Evolutionary conservation across 2,329 filamentous ascomycete genomes (phyloP).

Genomic region (Verticillium isaacii): DNA sequence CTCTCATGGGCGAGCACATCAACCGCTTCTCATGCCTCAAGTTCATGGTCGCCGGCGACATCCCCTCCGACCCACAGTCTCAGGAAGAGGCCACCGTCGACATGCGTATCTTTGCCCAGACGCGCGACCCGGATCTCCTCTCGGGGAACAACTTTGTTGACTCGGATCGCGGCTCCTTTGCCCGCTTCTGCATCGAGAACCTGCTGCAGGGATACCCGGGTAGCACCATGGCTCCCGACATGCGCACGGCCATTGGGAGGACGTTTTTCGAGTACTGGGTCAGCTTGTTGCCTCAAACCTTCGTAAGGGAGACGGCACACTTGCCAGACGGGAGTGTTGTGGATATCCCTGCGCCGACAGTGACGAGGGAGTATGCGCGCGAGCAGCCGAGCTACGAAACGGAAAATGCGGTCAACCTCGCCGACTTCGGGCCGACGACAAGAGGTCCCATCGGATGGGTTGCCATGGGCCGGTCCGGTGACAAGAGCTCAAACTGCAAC

Average conservation of each 20-base stretch:
- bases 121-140: conserved; percentile 29
- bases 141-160: conserved; percentile 8
- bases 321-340: conserved; percentile 15
- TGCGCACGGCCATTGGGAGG: conserved; percentile 22
- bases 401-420: not conserved
- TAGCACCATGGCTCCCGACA: conserved; percentile 27
- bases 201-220: conserved; percentile 35
- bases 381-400: not conserved
- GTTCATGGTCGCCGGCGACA: conserved; percentile 39
- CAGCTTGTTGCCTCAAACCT: conserved; percentile 17
- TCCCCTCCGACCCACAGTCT: conserved; percentile 21
- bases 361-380: not conserved
- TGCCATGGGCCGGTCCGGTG: not conserved
- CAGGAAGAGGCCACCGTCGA: conserved; percentile 37
- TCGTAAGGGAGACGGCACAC: conserved; percentile 15
- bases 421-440: not conserved
- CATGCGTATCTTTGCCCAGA: conserved; percentile 37
- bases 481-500: conserved; percentile 4
- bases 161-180: conserved; percentile 22
- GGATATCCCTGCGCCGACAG: not conserved
- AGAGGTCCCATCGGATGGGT: not conserved
- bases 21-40: conserved; percentile 44
- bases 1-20: conserved; percentile 30
- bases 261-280: conserved; percentile 13
- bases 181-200: conserved; percentile 28